A percentile compares a stretch with the other conserved stretches of the same genome.
Conservation (phyloP, 2,329 filamentous ascomycete genomes). For the Fusarium tuaranense region DNA sequence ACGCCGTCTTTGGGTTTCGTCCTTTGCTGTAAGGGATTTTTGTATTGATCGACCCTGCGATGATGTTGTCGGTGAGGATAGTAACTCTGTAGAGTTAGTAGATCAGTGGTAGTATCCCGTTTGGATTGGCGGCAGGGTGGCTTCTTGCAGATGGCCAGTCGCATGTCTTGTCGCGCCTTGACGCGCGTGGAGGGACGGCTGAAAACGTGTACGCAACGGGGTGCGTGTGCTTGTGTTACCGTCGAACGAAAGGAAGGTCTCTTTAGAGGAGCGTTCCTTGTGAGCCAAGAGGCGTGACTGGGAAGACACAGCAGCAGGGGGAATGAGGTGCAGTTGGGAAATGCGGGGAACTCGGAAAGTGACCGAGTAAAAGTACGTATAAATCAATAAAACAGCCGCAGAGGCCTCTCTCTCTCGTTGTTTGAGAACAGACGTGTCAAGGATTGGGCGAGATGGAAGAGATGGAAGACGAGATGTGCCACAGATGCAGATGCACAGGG, state of each 20-base stretch:
- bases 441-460: slow-evolving; percentile 3
- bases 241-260: neutral
- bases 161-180: neutral
- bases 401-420: slow-evolving; percentile 4
- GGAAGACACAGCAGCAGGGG: neutral
- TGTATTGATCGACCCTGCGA: neutral
- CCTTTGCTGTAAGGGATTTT: neutral
- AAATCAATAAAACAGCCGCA: neutral
- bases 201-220: neutral
- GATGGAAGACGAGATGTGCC: slow-evolving; percentile 15
- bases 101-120: neutral
- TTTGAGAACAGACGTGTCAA: slow-evolving; percentile 11
- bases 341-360: slow-evolving; percentile 30
- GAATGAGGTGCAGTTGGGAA: neutral
- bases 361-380: slow-evolving; percentile 16
- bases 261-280: neutral
- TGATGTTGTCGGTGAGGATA: neutral
- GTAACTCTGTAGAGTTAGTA: neutral
- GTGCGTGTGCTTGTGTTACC: neutral
- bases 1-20: neutral
- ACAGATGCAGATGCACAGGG: slow-evolving; percentile 14
- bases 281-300: neutral
- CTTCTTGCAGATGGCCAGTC: neutral
- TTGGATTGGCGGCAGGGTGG: slow-evolving; percentile 15
- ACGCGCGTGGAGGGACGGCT: neutral